phyloP scores from a whole-genome alignment of 176 grass and related monocot species.

The Oryza meyeriana region DNA sequence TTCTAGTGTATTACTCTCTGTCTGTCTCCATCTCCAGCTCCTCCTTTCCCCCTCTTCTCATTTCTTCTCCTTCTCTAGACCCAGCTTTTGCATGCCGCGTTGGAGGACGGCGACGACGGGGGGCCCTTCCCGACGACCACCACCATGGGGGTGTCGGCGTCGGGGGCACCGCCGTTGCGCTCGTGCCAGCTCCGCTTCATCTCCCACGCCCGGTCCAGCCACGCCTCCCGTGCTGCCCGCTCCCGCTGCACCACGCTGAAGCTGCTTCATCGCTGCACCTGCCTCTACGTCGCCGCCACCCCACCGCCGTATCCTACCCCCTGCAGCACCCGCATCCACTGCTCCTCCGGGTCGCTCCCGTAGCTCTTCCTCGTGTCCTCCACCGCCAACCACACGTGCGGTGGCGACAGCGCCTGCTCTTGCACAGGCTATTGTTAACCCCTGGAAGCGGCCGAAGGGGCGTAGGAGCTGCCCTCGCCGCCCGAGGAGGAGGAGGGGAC shows the following conservation, averaged over 20 bases:
- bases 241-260: slow-evolving; percentile 41
- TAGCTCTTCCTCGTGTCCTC: slow-evolving; percentile 5
- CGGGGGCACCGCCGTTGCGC: slow-evolving; percentile 42
- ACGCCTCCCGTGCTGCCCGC: slow-evolving; percentile 50
- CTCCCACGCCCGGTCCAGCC: slow-evolving; percentile 65
- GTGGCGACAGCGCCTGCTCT: slow-evolving; percentile 25
- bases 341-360: slow-evolving; percentile 23
- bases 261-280: slow-evolving; percentile 34
- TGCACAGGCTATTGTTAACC: too few relatives aligned
- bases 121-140: slow-evolving; percentile 19
- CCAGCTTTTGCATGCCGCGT: too few relatives aligned
- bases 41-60: too few relatives aligned
- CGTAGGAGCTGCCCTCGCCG: too few relatives aligned
- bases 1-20: too few relatives aligned
- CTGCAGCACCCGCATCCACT: slow-evolving; percentile 29
- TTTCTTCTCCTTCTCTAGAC: too few relatives aligned
- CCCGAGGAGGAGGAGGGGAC: too few relatives aligned
- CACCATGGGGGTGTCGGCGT: slow-evolving; percentile 35
- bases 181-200: slow-evolving; percentile 50
- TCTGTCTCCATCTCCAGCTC: too few relatives aligned
- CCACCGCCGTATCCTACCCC: neutral
- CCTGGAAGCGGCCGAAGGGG: too few relatives aligned
- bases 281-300: neutral
- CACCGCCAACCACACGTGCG: slow-evolving; percentile 42
- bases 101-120: neutral